phyloP scores from a whole-genome alignment of 1,284 basidiomycete genomes.

The Microbotryum violaceum region DNA sequence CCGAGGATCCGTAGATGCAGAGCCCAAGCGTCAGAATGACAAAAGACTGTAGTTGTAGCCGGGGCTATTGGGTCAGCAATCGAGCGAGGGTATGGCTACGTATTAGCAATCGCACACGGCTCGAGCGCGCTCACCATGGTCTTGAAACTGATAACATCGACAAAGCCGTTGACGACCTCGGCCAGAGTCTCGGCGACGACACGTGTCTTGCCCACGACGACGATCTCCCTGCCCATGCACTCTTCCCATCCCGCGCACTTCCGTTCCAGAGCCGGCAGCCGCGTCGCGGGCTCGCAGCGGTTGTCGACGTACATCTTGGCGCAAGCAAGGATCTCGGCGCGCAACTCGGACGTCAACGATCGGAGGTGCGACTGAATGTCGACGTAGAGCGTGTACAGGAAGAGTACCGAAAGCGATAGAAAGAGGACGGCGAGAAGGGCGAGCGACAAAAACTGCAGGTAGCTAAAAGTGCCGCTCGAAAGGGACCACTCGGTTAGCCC shows the following conservation, averaged over 20 bases:
- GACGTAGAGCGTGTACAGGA: constrained; percentile 78
- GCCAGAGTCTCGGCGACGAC: constrained; percentile 92
- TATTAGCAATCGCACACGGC: not conserved
- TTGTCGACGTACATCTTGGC: constrained; percentile 70
- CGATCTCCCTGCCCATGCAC: constrained; percentile 58
- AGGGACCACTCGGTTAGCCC: not conserved
- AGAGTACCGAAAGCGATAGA: constrained; percentile 73
- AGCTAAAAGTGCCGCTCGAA: constrained; percentile 47
- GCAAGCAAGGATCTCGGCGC: constrained; percentile 82
- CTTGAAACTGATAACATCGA: constrained; percentile 95
- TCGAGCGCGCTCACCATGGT: constrained; percentile 60
- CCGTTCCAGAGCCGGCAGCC: constrained; percentile 73
- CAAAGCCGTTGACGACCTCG: constrained; percentile 91
- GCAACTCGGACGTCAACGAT: constrained; percentile 81
- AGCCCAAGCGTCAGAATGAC: constrained; percentile 21
- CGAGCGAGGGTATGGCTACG: not conserved
- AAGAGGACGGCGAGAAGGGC: constrained; percentile 74
- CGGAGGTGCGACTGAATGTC: constrained; percentile 84
- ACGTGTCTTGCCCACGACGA: constrained; percentile 71
- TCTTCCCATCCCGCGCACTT: constrained; percentile 82
- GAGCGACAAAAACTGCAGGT: constrained; percentile 91
- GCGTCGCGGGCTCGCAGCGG: constrained; percentile 57
- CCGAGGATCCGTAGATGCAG: constrained; percentile 29
- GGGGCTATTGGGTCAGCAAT: too few species aligned
- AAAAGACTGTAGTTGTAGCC: constrained; percentile 15